phyloP scores from a whole-genome alignment of 73 alveolate genomes.

The Paramecium bursaria region DNA sequence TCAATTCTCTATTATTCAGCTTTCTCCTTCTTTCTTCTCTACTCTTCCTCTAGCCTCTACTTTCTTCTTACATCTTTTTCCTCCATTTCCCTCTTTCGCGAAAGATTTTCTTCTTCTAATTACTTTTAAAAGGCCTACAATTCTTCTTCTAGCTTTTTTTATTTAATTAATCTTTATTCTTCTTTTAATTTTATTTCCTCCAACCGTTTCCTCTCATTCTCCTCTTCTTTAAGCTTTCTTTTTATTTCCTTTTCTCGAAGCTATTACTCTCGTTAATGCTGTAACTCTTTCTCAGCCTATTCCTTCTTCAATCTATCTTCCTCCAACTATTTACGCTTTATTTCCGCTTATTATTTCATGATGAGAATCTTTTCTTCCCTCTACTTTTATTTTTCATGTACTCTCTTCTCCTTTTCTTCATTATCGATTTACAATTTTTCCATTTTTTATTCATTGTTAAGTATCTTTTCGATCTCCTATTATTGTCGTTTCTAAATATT shows the following conservation, averaged over 20 bases:
- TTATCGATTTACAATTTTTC: neutral
- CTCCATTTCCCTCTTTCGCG: neutral
- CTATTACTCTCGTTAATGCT: neutral
- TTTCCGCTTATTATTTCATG: conserved; percentile 40
- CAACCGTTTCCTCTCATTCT: neutral
- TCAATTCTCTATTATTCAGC: conserved; percentile 50
- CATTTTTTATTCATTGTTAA: conserved; percentile 47
- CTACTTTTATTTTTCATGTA: conserved; percentile 31
- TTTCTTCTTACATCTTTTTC: conserved; percentile 48
- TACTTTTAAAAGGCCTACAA: neutral
- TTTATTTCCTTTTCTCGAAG: neutral
- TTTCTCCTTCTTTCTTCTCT: neutral
- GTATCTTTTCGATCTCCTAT: conserved; percentile 26
- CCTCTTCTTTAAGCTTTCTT: conserved; percentile 19
- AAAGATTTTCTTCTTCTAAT: neutral
- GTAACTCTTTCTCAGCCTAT: conserved; percentile 16
- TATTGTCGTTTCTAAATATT: conserved; percentile 22
- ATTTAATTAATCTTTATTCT: conserved; percentile 16
- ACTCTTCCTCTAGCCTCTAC: conserved; percentile 33
- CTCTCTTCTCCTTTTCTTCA: conserved; percentile 37
- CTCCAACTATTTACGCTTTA: conserved; percentile 5
- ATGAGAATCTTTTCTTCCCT: conserved; percentile 2
- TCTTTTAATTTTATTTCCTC: conserved; percentile 44
- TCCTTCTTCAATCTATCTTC: conserved; percentile 57
- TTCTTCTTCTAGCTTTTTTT: conserved; percentile 8